phyloP scores from a whole-genome alignment of 2,329 filamentous ascomycete species.

The Penicillium freii region DNA sequence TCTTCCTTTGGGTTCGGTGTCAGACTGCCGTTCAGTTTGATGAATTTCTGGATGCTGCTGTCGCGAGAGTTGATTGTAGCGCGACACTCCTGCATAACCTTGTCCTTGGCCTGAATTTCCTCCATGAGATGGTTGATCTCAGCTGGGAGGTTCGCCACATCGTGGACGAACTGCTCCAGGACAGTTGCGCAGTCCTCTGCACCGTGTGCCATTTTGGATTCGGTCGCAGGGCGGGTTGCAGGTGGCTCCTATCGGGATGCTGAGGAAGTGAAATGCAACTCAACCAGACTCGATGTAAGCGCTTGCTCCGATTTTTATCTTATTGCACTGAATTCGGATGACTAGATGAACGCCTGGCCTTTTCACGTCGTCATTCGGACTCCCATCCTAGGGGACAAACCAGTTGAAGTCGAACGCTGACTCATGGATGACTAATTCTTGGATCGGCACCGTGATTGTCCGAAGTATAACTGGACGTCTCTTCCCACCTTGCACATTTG shows the following conservation, averaged over 20 bases:
- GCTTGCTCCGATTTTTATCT: neutral
- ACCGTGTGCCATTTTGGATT: conserved; percentile 43
- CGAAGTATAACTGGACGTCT: neutral
- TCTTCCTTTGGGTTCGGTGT: conserved; percentile 64
- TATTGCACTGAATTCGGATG: neutral
- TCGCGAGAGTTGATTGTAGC: conserved; percentile 59
- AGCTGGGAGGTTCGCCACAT: conserved; percentile 61
- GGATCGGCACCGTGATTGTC: neutral
- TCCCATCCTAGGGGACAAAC: neutral
- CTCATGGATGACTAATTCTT: neutral
- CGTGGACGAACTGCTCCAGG: conserved; percentile 64
- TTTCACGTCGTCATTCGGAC: neutral
- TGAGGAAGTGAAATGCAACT: neutral
- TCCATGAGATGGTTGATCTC: conserved; percentile 66
- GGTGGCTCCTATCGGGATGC: neutral
- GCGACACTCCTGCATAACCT: conserved; percentile 57
- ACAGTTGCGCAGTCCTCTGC: conserved; percentile 63
- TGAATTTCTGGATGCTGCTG: conserved; percentile 62
- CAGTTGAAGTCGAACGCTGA: neutral
- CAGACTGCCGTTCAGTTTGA: conserved; percentile 61
- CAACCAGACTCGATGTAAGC: neutral
- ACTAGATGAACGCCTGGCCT: neutral
- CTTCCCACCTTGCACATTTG: neutral
- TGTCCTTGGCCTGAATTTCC: conserved; percentile 65
- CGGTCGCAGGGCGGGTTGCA: neutral